Evolutionary conservation across 768 basidiomycete species (phyloP), one percentile per base, ranked within the genome.

Genomic region (Erythrobasidium yunnanense): DNA sequence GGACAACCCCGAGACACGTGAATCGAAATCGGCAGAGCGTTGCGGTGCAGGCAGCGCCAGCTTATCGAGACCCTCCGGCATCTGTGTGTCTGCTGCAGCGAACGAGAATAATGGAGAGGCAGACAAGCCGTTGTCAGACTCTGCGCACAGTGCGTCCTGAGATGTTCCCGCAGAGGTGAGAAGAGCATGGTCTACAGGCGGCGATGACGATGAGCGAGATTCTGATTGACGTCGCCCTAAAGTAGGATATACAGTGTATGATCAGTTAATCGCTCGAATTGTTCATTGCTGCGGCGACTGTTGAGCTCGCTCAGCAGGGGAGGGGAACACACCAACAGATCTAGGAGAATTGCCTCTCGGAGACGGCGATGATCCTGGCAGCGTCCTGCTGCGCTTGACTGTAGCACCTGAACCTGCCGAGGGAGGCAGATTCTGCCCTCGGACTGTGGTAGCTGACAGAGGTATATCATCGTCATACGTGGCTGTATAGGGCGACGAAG

Each of bases 321-420:
- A 51, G 15, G 47, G 49, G 49, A 63, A 63, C 60, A 63, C 60
- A 63, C 60, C 32, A 63, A 63, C 60, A 63, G 46, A 47, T 49
- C 60, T 49, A 25, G 49, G 45, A 4, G 60, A 63, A n/a, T 25
- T 18, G 18, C 7, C 46, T 18, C 49, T 63, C 13, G 46, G 32
- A 23, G 32, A 29, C n/a, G 47, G 27, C 20, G 49, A 63, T 13
- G 60, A 42, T 11, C 38, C 38, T 11, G 38, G 60, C 7, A 63
- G 49, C 30, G 60, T 63, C 49, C 60, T 3, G 22, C 47, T 50
- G 22, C 60, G 42, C 49, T 63, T 63, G 5, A 63, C 60, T 23
- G 32, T 38, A n/a, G 29, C 45, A 22, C 60, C 47, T 22, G 45
- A 17, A 20, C 27, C 33, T 4, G 60, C 29, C 60, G 25, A 13